These are phyloP conservation scores for Harringtonia aguacate DNA, from an alignment of 2,329 filamentous ascomycete genomes.

Conservation along the genomic window DNA sequence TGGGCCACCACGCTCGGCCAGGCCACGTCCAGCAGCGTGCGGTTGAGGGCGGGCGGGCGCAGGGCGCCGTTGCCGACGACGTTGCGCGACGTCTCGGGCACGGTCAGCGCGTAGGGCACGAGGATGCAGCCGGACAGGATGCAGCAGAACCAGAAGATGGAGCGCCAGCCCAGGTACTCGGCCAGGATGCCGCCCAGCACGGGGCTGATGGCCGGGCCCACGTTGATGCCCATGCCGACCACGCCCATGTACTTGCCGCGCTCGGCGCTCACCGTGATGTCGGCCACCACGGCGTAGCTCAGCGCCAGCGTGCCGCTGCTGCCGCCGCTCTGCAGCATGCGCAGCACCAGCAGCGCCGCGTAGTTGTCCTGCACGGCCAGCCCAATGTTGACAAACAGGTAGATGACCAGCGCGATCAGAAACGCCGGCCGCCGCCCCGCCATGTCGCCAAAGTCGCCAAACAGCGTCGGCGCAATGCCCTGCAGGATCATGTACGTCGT, in stretches of 20 bases:
- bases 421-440: conserved; percentile 52
- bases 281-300: conserved; percentile 59
- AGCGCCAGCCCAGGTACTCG: conserved; percentile 55
- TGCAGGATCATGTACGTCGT: conserved; percentile 57
- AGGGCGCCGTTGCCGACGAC: conserved; percentile 55
- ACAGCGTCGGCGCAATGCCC: conserved; percentile 47
- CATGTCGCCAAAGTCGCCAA: conserved; percentile 51
- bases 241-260: conserved; percentile 64
- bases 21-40: conserved; percentile 41
- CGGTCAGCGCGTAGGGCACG: conserved; percentile 40
- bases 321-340: conserved; percentile 52
- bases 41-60: conserved; percentile 46
- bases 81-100: conserved; percentile 49
- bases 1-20: conserved; percentile 25
- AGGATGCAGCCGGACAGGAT: conserved; percentile 42
- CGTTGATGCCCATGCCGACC: conserved; percentile 46
- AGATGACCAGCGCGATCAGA: conserved; percentile 45
- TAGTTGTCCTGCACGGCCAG: conserved; percentile 48
- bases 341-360: conserved; percentile 46
- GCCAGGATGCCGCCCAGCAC: conserved; percentile 54
- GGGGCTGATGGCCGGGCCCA: conserved; percentile 45
- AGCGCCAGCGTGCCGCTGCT: conserved; percentile 62
- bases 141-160: conserved; percentile 59
- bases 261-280: conserved; percentile 58
- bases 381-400: conserved; percentile 47